Conservation (phyloP, 2,329 filamentous ascomycete genomes). For the Cordyceps tenuipes region DNA sequence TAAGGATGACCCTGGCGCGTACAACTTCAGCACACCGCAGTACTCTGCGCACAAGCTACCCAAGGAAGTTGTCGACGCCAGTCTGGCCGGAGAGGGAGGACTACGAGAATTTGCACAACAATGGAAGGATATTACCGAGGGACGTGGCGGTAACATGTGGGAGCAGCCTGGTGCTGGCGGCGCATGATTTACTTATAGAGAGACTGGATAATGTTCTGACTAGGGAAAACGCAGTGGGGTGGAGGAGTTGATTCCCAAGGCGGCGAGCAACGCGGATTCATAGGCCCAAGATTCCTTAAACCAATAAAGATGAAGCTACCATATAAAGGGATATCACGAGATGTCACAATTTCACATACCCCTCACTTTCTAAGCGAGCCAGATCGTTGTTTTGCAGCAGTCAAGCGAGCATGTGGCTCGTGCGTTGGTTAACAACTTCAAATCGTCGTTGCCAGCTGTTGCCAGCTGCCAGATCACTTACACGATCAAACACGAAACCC, state of each 20-base stretch:
- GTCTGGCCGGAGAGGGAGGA: constrained; percentile 59
- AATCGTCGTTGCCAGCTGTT: constrained; percentile 15
- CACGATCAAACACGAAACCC: neutral
- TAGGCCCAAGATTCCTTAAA: neutral
- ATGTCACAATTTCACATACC: neutral
- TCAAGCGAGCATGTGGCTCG: constrained; percentile 6
- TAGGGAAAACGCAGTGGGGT: neutral
- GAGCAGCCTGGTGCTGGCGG: constrained; percentile 20
- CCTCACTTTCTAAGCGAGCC: neutral
- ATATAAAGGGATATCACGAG: neutral
- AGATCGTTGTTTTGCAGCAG: neutral
- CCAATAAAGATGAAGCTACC: neutral
- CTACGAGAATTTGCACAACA: constrained; percentile 72
- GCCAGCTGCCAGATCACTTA: constrained; percentile 18
- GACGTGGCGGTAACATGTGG: constrained; percentile 33
- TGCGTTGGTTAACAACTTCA: neutral
- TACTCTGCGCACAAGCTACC: constrained; percentile 96
- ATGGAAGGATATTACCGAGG: constrained; percentile 56
- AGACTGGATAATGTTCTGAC: neutral
- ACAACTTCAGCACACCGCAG: constrained; percentile 73
- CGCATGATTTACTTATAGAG: neutral
- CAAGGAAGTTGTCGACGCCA: constrained; percentile 76
- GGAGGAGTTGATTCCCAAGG: neutral
- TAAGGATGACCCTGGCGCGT: constrained; percentile 80
- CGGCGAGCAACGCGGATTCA: neutral